Conservation (phyloP, 768 basidiomycete genomes). For the Naganishia kalamii region DNA sequence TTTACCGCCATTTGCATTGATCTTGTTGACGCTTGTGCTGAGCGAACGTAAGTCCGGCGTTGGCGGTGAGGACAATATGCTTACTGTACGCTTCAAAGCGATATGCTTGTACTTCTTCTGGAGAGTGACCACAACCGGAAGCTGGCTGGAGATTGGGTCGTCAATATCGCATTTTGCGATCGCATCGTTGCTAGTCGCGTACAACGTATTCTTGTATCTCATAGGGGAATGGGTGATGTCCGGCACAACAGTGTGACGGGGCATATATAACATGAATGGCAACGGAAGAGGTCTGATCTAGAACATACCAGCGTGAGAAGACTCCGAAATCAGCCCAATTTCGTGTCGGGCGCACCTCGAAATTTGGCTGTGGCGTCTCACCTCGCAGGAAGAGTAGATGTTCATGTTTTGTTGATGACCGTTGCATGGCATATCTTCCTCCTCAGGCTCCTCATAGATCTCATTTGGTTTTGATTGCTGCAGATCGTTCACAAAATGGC, state of each 20-base stretch:
- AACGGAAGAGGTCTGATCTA: no score
- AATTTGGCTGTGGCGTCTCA: slow-evolving; percentile 11
- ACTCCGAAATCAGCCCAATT: background rate
- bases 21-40: slow-evolving; percentile 67
- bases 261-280: no score
- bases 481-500: background rate
- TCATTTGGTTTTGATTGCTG: background rate
- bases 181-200: slow-evolving; percentile 67
- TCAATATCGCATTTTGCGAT: slow-evolving; percentile 84
- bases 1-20: slow-evolving; percentile 72
- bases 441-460: background rate
- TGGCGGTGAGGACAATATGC: slow-evolving; percentile 13
- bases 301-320: background rate
- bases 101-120: slow-evolving; percentile 82
- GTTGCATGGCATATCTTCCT: background rate
- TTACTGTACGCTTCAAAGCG: slow-evolving; percentile 47
- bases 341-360: slow-evolving; percentile 7
- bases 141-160: slow-evolving; percentile 84
- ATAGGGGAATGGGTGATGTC: slow-evolving; percentile 65
- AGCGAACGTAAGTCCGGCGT: slow-evolving; percentile 56
- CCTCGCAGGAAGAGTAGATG: background rate
- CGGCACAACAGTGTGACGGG: slow-evolving; percentile 15
- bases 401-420: background rate
- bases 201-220: slow-evolving; percentile 70
- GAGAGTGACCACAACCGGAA: slow-evolving; percentile 68